Base-by-base conservation (phyloP, 2,329 filamentous ascomycete species). In the Colletotrichum aenigma region DNA sequence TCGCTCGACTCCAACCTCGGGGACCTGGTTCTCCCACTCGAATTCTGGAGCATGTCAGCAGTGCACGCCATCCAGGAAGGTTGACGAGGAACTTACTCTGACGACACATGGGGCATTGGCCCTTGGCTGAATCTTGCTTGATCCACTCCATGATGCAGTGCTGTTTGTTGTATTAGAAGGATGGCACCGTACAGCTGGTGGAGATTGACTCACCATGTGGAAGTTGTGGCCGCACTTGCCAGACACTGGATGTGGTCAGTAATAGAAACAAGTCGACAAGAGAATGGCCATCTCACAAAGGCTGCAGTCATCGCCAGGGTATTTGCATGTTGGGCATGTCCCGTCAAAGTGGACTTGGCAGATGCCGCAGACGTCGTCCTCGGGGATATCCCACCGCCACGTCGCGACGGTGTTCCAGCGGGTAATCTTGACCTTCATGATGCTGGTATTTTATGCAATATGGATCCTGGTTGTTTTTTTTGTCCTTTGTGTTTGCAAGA, bases 151-250 rank as follows among this genome's bases (percentile, higher is more conserved):
- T 90, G 80, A 99, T 97, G 85, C 97, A 99, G 86, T 99, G 97
- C 96, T 98, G 80, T 56, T 43, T 15, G 32, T 52, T 21, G 28
- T 43, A 75, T 81, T 64, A 82, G 79, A 71, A 26, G 8, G 21
- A 21, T 61, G 75, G 60, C 61, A 70, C 30, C 28, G 38, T 48
- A 1, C 43, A 73, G 68, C 36, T 43, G 32, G 34, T n/a, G n/a
- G n/a, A 9, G 36, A 15, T 56, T 43, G 58, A 26, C 89, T 79
- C 85, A 97, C 96, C 95, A 98, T 97, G 85, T 99, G 97, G 83
- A 99, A 99, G 78, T 95, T 98, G 85, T 99, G 97, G 7, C 96
- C 96, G 86, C 97, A 99, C 88, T 96, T 97, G 58, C 97, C 97
- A 76, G 97, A 96, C 79, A 98, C 96, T 98, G 80, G 7, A 5